phyloP scores from a whole-genome alignment of 2,329 filamentous ascomycete species.

The Zalaria obscura region DNA sequence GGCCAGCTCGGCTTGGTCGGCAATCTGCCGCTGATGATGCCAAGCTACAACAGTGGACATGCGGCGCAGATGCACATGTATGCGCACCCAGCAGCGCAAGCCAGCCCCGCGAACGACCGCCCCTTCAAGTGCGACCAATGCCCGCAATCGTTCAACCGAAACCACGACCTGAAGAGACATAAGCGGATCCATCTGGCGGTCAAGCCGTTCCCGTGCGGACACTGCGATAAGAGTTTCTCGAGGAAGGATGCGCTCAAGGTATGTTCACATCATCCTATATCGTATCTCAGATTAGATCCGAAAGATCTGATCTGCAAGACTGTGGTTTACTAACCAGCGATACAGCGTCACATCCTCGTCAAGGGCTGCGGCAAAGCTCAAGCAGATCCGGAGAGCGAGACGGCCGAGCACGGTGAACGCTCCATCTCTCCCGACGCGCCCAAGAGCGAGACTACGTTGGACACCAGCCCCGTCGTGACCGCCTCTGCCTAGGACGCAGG shows the following conservation, averaged over 20 bases:
- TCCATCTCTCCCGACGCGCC: conserved; percentile 16
- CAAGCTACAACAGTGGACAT: conserved; percentile 46
- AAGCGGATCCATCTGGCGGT: conserved; percentile 90
- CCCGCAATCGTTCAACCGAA: conserved; percentile 85
- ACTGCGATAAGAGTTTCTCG: conserved; percentile 94
- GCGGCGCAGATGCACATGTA: conserved; percentile 46
- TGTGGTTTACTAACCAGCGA: conserved; percentile 12
- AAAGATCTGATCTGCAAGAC: conserved; percentile 20
- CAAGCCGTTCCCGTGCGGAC: conserved; percentile 84
- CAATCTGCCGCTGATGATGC: conserved; percentile 39
- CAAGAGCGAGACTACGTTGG: conserved; percentile 16
- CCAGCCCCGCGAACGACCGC: conserved; percentile 52
- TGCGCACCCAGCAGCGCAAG: conserved; percentile 37
- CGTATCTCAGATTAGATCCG: not conserved
- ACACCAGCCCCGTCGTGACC: conserved; percentile 16
- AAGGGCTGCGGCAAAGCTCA: conserved; percentile 48
- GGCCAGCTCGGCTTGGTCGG: conserved; percentile 59
- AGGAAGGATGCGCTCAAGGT: conserved; percentile 96
- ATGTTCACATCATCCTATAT: conserved; percentile 18
- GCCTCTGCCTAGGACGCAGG: conserved; percentile 9
- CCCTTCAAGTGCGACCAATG: conserved; percentile 94
- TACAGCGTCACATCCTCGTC: conserved; percentile 51
- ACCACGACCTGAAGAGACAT: conserved; percentile 91
- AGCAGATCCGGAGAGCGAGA: conserved; percentile 19
- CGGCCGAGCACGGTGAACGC: conserved; percentile 13